A percentile compares a stretch with the other conserved stretches of the same genome.
phyloP scores from a whole-genome alignment of 495 filamentous ascomycete species.

The Aspergillus carlsbadensis region DNA sequence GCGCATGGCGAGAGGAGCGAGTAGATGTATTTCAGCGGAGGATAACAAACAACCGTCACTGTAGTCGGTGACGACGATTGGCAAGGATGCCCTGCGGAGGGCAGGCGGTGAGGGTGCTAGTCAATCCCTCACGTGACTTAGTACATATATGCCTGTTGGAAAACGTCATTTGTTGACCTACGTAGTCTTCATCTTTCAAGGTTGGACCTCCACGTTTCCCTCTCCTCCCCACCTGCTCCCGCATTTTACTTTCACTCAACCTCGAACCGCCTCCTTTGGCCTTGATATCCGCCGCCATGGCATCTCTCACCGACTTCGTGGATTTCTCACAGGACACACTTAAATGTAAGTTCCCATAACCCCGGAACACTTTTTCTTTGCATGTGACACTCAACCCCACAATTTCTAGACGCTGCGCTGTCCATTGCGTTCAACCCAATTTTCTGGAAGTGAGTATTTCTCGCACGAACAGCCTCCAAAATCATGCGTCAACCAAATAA shows the following conservation, averaged over 20 bases:
- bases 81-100: background rate
- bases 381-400: constrained; percentile 37
- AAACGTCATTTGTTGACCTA: background rate
- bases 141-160: background rate
- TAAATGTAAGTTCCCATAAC: constrained; percentile 32
- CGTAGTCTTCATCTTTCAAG: constrained; percentile 7
- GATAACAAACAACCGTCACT: background rate
- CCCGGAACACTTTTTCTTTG: constrained; percentile 11
- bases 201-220: constrained; percentile 2
- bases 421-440: constrained; percentile 56
- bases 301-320: constrained; percentile 39
- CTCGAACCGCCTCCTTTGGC: background rate
- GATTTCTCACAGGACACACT: constrained; percentile 47
- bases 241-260: constrained; percentile 2
- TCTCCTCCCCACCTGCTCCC: constrained; percentile 6
- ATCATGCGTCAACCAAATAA: background rate
- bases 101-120: constrained; percentile 15
- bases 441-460: constrained; percentile 54
- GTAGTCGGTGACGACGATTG: background rate
- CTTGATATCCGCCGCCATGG: constrained; percentile 25
- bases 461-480: too few species aligned
- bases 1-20: background rate
- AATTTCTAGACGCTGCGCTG: constrained; percentile 42
- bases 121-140: background rate
- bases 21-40: too few species aligned